Base-by-base conservation (phyloP, 2,329 filamentous ascomycete genomes). In the Alternaria gaisen region DNA sequence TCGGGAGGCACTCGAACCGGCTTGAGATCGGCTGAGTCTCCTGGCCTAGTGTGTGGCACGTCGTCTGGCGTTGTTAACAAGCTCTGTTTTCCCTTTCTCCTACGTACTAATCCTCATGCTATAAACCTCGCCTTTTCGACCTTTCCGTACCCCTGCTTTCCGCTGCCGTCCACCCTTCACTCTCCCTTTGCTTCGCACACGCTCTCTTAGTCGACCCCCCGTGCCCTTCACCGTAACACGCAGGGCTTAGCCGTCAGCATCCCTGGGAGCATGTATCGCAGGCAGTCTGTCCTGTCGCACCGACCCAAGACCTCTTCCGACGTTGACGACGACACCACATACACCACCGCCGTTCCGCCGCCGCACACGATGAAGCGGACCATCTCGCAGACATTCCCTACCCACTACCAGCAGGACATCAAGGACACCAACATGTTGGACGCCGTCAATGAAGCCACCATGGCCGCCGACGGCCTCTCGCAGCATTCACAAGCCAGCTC, bases 221-320 rank as follows among this genome's bases (percentile, higher is more conserved):
- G 32, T 28, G 41, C 18, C 47, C 53, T 43, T 43, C 56, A 56
- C 58, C 56, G 51, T 50, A 60, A 26, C 55, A 55, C 56, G 32
- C 47, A 30, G 38, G 36, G 51, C 54, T 51, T 26, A 30, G 47
- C 55, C 56, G 52, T 52, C 63, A 65, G 66, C 69, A 63, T 66
- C 71, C 62, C 65, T 69, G 65, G 65, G 69, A 66, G 46, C 46
- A 77, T 76, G 72, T 70, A 78, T 72, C 77, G 73, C 69, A 72
- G 71, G 55, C 64, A 71, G 47, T 77, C 76, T 26, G 69, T 74
- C 61, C 73, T 78, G 66, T 69, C 75, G 55, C 76, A 77, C 66
- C 74, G 77, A 42, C 77, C 77, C 46, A 79, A 78, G 67, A 78
- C 77, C 20, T 77, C 76, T 50, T 82, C 85, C 68, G 78, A 82